Evolutionary conservation across 2,329 filamentous ascomycete species (phyloP).

Genomic region (Scedosporium minutisporum): DNA sequence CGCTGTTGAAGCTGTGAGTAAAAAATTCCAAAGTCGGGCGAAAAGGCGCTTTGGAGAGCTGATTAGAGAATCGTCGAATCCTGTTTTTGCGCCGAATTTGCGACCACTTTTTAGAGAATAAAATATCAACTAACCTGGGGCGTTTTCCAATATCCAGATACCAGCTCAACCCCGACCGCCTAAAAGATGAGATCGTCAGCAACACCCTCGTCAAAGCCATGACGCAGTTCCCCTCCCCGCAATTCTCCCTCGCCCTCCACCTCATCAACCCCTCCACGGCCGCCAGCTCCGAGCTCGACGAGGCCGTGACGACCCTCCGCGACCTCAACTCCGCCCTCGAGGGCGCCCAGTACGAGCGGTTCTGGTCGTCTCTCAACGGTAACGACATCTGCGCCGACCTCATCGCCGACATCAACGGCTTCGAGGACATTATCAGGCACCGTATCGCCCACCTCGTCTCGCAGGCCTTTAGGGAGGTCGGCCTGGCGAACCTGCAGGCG

Average conservation of each 20-base stretch:
- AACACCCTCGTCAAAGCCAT: slow-evolving; percentile 98
- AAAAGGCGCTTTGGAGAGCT: no score
- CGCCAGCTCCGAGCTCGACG: slow-evolving; percentile 63
- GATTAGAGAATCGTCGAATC: no score
- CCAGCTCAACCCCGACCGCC: slow-evolving; percentile 98
- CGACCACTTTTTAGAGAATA: not conserved
- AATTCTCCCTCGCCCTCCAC: slow-evolving; percentile 89
- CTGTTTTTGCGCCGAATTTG: no score
- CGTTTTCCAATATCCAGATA: slow-evolving; percentile 51
- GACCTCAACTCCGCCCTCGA: slow-evolving; percentile 79
- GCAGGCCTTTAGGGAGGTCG: slow-evolving; percentile 67
- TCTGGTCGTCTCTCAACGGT: slow-evolving; percentile 87
- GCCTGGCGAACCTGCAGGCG: slow-evolving; percentile 56
- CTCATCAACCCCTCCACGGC: slow-evolving; percentile 75
- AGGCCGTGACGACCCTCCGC: slow-evolving; percentile 83
- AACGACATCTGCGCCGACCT: slow-evolving; percentile 95
- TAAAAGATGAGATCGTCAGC: slow-evolving; percentile 94
- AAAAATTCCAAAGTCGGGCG: not conserved
- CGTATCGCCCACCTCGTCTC: slow-evolving; percentile 82
- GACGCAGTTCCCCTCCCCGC: slow-evolving; percentile 90
- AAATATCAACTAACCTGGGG: not conserved
- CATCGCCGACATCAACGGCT: slow-evolving; percentile 86
- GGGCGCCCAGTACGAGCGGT: slow-evolving; percentile 78
- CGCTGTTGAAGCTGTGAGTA: slow-evolving; percentile 91
- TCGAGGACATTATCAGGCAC: slow-evolving; percentile 87